A percentile compares a stretch with the other conserved stretches of the same genome.
These are phyloP conservation scores for Cajanus cajan DNA, from an alignment of 306 rosid species.

Conservation along the genomic window DNA sequence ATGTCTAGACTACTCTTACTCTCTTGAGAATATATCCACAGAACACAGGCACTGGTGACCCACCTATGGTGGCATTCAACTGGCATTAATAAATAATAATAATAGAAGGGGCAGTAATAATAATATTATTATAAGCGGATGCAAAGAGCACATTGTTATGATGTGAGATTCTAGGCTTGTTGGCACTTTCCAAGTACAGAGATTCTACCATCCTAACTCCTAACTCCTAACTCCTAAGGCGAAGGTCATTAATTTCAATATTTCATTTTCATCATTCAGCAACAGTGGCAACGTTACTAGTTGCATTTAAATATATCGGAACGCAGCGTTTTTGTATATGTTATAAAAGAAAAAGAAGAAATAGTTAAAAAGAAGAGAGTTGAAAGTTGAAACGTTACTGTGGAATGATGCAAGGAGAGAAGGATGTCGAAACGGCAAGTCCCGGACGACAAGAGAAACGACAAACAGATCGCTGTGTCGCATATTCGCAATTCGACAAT, in stretches of 20 bases:
- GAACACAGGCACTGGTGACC: neutral
- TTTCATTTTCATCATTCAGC: no score
- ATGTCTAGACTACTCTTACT: neutral
- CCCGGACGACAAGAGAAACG: slow-evolving; percentile 31
- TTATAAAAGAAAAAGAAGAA: neutral
- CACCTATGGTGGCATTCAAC: neutral
- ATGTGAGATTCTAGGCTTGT: neutral
- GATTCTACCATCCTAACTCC: neutral
- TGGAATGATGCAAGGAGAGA: slow-evolving; percentile 24
- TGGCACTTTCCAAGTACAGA: neutral
- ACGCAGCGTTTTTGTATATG: neutral
- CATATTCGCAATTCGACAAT: slow-evolving; percentile 23
- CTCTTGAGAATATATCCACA: neutral
- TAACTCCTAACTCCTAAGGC: no score
- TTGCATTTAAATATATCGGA: neutral
- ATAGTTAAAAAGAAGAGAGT: neutral
- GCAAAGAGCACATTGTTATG: neutral
- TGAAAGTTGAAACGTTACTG: slow-evolving; percentile 19
- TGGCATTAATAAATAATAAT: neutral
- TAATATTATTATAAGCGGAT: neutral
- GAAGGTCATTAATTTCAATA: neutral
- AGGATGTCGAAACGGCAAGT: slow-evolving; percentile 30
- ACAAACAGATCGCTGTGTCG: slow-evolving; percentile 37
- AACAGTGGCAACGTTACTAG: neutral
- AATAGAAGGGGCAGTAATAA: neutral